Evolutionary conservation across 441 rosid species (phyloP).

Genomic region (Capsella rubella): DNA sequence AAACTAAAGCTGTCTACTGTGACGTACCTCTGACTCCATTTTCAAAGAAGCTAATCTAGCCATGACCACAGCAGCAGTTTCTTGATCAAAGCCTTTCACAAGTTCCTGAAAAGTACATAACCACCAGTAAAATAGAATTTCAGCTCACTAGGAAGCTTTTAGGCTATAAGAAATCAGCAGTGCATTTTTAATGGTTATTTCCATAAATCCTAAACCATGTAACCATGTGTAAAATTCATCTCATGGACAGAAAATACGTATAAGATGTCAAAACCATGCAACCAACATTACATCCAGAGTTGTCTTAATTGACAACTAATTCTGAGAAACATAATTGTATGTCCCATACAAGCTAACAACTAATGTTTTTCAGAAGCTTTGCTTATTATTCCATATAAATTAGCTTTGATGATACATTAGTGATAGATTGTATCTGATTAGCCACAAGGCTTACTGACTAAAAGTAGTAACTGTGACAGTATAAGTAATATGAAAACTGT

Average conservation of each 20-base stretch:
- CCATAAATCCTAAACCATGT: too few species aligned
- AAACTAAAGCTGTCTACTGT: background rate
- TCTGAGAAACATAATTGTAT: too few species aligned
- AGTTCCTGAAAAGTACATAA: constrained; percentile 58
- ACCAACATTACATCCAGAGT: too few species aligned
- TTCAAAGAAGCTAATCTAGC: constrained; percentile 88
- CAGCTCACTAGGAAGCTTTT: background rate
- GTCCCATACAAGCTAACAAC: too few species aligned
- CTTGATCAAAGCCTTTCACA: constrained; percentile 95
- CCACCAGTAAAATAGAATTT: background rate
- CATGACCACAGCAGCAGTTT: constrained; percentile 96
- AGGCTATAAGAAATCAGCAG: background rate
- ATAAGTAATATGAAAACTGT: background rate
- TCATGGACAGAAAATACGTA: too few species aligned
- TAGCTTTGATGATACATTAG: background rate
- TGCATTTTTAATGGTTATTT: background rate
- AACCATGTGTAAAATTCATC: too few species aligned
- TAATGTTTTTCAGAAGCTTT: too few species aligned
- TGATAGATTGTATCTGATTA: background rate
- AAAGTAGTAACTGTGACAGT: background rate
- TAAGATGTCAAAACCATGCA: too few species aligned
- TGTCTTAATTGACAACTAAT: too few species aligned
- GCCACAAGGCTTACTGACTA: background rate
- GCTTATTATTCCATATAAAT: background rate
- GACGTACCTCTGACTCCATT: constrained; percentile 88